Conservation (phyloP, 2,329 filamentous ascomycete genomes). For the Gnomoniopsis smithogilvyi region DNA sequence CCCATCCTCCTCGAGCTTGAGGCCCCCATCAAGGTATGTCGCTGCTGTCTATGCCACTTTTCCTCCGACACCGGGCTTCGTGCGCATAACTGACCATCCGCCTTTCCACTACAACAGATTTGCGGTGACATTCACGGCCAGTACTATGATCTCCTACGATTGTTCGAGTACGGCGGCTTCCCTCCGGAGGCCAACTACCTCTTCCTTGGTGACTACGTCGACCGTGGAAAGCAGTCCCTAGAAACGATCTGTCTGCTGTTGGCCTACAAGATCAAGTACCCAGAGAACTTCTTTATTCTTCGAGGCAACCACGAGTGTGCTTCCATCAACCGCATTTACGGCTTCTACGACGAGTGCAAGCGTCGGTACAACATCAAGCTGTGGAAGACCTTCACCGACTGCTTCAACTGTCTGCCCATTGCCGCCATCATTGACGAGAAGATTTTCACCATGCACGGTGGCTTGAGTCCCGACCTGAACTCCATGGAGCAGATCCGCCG, state of each 20-base stretch:
- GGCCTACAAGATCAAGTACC: slow-evolving; percentile 99
- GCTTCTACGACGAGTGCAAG: slow-evolving; percentile 99
- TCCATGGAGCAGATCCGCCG: slow-evolving; percentile 99
- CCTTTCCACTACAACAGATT: slow-evolving; percentile 58
- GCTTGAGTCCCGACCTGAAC: slow-evolving; percentile 93
- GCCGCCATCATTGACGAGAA: slow-evolving; percentile 99
- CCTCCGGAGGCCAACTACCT: slow-evolving; percentile 99
- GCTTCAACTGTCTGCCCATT: slow-evolving; percentile 98
- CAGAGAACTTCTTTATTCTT: slow-evolving; percentile 99
- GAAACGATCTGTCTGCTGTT: slow-evolving; percentile 97
- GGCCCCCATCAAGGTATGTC: slow-evolving; percentile 92
- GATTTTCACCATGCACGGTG: slow-evolving; percentile 99
- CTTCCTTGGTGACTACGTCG: slow-evolving; percentile 98
- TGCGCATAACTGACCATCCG: slow-evolving; percentile 9
- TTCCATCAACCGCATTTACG: slow-evolving; percentile 98
- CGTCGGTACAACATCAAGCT: slow-evolving; percentile 98
- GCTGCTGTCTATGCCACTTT: slow-evolving; percentile 2
- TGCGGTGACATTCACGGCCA: slow-evolving; percentile 99
- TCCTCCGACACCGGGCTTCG: not conserved
- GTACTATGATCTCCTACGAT: slow-evolving; percentile 94
- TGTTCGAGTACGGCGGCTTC: slow-evolving; percentile 98
- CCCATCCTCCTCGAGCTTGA: slow-evolving; percentile 96
- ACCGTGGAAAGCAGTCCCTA: slow-evolving; percentile 97
- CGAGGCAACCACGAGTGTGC: slow-evolving; percentile 99
- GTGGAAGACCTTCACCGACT: slow-evolving; percentile 99